These are phyloP conservation scores for Ogataea kodamae DNA, from an alignment of 805 yeast species.

Conservation along the genomic window DNA sequence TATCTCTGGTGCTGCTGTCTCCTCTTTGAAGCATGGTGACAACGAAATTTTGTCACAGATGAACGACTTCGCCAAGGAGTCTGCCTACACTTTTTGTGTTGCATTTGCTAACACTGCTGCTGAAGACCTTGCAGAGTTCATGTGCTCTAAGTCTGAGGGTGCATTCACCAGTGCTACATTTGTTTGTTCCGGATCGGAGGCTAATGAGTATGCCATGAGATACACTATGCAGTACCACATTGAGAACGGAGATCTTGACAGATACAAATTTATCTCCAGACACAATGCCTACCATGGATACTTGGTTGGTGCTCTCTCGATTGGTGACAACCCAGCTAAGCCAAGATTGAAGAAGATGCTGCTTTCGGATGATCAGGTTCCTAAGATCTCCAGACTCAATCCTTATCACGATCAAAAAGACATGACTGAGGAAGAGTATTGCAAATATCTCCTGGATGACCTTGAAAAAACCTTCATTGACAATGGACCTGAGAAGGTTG, in stretches of 20 bases:
- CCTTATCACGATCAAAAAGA: slow-evolving; percentile 35
- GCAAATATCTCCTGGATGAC: slow-evolving; percentile 35
- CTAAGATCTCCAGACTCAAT: slow-evolving; percentile 30
- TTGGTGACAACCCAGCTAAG: slow-evolving; percentile 35
- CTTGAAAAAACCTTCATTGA: slow-evolving; percentile 39
- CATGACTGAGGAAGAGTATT: slow-evolving; percentile 39
- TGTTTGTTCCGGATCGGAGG: slow-evolving; percentile 70
- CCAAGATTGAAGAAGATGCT: slow-evolving; percentile 30
- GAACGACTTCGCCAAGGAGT: slow-evolving; percentile 30
- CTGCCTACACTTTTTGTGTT: slow-evolving; percentile 35
- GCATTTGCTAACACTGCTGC: slow-evolving; percentile 35
- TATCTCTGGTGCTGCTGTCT: slow-evolving; percentile 46
- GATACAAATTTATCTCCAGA: slow-evolving; percentile 40
- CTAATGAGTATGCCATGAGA: slow-evolving; percentile 73
- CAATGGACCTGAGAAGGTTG: slow-evolving; percentile 41
- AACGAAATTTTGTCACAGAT: slow-evolving; percentile 27
- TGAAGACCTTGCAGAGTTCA: slow-evolving; percentile 42
- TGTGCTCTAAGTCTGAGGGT: slow-evolving; percentile 33
- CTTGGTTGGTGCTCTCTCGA: slow-evolving; percentile 42
- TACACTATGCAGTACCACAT: slow-evolving; percentile 50
- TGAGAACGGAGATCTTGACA: slow-evolving; percentile 38
- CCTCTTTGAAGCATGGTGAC: slow-evolving; percentile 42
- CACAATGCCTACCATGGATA: slow-evolving; percentile 44
- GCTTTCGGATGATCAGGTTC: slow-evolving; percentile 22
- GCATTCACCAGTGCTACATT: slow-evolving; percentile 39